Evolutionary conservation across 495 filamentous ascomycete genomes (phyloP).

Genomic region (Parathielavia appendiculata): DNA sequence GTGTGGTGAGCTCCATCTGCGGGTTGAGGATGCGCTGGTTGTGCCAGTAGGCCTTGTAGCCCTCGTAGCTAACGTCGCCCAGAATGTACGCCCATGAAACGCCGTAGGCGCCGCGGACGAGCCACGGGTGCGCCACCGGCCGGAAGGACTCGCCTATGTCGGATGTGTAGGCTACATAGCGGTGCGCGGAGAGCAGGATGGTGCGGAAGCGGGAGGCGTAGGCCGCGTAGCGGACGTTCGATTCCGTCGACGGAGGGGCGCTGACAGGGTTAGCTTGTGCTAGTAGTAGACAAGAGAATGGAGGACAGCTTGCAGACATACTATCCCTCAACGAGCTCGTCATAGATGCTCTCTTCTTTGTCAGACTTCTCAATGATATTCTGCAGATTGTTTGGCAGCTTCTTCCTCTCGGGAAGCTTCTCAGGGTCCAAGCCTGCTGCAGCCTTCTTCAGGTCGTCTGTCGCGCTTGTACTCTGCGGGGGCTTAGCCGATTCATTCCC

Average conservation of each 20-base stretch:
- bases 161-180: conserved; percentile 95
- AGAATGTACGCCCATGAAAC: conserved; percentile 88
- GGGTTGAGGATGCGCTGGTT: conserved; percentile 62
- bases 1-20: conserved; percentile 38
- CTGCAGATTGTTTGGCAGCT: conserved; percentile 65
- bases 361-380: conserved; percentile 60
- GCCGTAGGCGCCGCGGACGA: conserved; percentile 79
- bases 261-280: conserved; percentile 40
- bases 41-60: conserved; percentile 86
- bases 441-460: conserved; percentile 18
- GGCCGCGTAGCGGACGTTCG: conserved; percentile 82
- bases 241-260: conserved; percentile 74
- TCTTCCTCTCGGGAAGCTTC: conserved; percentile 54
- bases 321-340: conserved; percentile 73
- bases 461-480: conserved; percentile 23
- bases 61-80: conserved; percentile 88
- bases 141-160: conserved; percentile 97
- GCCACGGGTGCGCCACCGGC: conserved; percentile 77
- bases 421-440: conserved; percentile 33
- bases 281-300: neutral
- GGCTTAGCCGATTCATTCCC: conserved; percentile 24
- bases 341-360: conserved; percentile 70
- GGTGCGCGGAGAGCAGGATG: conserved; percentile 82
- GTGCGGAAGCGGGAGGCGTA: conserved; percentile 85
- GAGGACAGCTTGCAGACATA: conserved; percentile 44